A percentile compares a stretch with the other conserved stretches of the same genome.
These are phyloP conservation scores for Prunus mira DNA, from an alignment of 306 rosid species.

Conservation along the genomic window DNA sequence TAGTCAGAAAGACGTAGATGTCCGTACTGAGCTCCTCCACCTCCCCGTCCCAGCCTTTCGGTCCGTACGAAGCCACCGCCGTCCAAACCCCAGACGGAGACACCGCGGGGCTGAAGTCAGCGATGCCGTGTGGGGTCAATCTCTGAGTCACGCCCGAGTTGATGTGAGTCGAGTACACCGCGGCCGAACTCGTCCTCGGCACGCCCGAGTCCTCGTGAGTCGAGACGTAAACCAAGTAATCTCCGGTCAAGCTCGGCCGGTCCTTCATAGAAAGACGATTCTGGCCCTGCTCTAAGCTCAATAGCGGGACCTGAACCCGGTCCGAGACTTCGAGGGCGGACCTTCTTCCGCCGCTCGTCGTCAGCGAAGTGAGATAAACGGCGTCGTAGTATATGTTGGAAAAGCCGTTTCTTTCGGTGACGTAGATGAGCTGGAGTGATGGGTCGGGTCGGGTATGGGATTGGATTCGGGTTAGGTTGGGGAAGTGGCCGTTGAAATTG, in stretches of 20 bases:
- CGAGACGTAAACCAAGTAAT: slow-evolving; percentile 57
- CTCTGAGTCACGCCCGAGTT: slow-evolving; percentile 58
- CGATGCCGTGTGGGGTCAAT: slow-evolving; percentile 62
- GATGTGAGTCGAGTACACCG: slow-evolving; percentile 73
- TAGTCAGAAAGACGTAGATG: slow-evolving; percentile 63
- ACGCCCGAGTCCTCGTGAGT: slow-evolving; percentile 62
- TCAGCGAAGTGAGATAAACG: slow-evolving; percentile 15
- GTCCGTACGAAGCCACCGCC: slow-evolving; percentile 83
- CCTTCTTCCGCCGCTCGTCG: slow-evolving; percentile 13
- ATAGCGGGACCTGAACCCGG: slow-evolving; percentile 61
- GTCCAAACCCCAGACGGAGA: slow-evolving; percentile 78
- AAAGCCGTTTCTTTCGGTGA: slow-evolving; percentile 63
- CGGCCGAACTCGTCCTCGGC: slow-evolving; percentile 68
- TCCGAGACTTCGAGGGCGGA: slow-evolving; percentile 39
- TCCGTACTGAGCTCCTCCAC: slow-evolving; percentile 76
- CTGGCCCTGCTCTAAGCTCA: slow-evolving; percentile 3
- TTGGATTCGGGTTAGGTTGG: slow-evolving; percentile 24
- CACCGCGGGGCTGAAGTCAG: slow-evolving; percentile 81
- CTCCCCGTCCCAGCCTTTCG: slow-evolving; percentile 69
- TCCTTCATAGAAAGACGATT: slow-evolving; percentile 59
- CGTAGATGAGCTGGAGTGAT: slow-evolving; percentile 54
- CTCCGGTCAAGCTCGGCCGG: slow-evolving; percentile 53
- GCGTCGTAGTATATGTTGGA: slow-evolving; percentile 61
- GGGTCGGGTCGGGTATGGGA: slow-evolving; percentile 13
- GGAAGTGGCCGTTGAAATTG: slow-evolving; percentile 84